A percentile compares a stretch with the other conserved stretches of the same genome.
Conservation (phyloP, 257 asterid species). For the Ajuga chamaepitys region DNA sequence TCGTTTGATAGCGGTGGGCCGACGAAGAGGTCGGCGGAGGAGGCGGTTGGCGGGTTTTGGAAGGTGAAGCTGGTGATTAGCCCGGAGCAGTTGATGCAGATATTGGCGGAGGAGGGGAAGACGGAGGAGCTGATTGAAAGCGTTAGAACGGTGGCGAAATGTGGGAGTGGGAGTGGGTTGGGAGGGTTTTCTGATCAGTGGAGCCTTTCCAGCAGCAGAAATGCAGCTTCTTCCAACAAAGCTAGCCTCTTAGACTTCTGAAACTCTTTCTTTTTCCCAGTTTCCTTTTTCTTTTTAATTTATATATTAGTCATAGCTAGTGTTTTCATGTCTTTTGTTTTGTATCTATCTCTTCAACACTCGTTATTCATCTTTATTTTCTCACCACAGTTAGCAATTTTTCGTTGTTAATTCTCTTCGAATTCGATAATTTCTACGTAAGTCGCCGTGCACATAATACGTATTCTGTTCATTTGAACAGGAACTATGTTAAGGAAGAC, state of each 20-base stretch:
- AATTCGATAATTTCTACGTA: no score
- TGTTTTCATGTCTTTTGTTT: no score
- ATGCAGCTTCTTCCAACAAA: constrained; percentile 36
- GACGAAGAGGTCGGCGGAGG: constrained; percentile 19
- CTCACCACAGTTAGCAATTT: no score
- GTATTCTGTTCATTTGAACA: no score
- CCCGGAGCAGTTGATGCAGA: constrained; percentile 63
- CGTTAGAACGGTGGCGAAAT: constrained; percentile 77
- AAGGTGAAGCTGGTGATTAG: constrained; percentile 78
- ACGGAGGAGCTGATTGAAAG: constrained; percentile 86
- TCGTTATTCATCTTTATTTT: no score
- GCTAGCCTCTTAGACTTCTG: constrained; percentile 25
- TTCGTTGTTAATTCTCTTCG: no score
- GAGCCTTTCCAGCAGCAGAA: constrained; percentile 65
- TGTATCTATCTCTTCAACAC: no score
- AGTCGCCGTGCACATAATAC: no score
- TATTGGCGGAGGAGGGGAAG: constrained; percentile 56
- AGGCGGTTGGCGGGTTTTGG: constrained; percentile 44
- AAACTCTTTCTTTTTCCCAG: neutral
- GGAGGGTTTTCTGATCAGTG: constrained; percentile 61
- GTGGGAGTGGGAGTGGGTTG: constrained; percentile 34
- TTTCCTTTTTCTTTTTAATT: no score
- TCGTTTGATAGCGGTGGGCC: constrained; percentile 50
- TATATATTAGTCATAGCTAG: no score
- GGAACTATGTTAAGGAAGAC: no score